Base-by-base conservation (phyloP, 805 yeast genomes). In the Wickerhamomyces chambardii region DNA sequence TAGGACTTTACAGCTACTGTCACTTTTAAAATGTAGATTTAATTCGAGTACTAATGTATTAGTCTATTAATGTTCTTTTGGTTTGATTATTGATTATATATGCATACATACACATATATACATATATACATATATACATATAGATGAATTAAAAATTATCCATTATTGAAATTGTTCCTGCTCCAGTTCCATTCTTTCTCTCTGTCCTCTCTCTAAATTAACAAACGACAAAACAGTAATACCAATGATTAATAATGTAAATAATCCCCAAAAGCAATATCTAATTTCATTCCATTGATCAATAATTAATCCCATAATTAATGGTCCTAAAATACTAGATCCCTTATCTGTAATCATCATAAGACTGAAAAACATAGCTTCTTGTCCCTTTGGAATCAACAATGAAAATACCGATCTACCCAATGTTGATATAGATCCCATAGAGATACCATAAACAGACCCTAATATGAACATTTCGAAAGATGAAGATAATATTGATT, bases 291-390 rank as follows among this genome's bases (percentile, higher is more conserved):
- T 90, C 1, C 86, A 79, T 38, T 59, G 59, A 56, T 84, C 87
- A 4, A 84, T 78, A 33, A 84, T 70, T 40, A 82, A 38, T 0
- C 87, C 92, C n/a, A 83, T 74, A 16, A 82, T 46, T 5, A 77
- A 56, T 0, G 94, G 92, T 0, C 94, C 92, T 21, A 83, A 43
- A 4, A 83, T 72, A 0, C 85, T 76, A 5, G 85, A 77, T 3
- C 92, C 90, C 49, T 84, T 83, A 54, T 83, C 92, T 1, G 94
- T 84, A 28, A 83, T 75, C 29, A 84, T 72, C 55, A 77, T 84
- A 30, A 83, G 59, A 12, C 90, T 79, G 56, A 84, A 83, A 50
- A 82, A 83, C 6, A 80, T 74, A 4, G 81, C 74, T 49, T 84
- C 94, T 45, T 73, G 75, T 6, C 92, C 92, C 31, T 61, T 65